phyloP scores from a whole-genome alignment of 768 basidiomycete species.

The Pluteus cervinus region DNA sequence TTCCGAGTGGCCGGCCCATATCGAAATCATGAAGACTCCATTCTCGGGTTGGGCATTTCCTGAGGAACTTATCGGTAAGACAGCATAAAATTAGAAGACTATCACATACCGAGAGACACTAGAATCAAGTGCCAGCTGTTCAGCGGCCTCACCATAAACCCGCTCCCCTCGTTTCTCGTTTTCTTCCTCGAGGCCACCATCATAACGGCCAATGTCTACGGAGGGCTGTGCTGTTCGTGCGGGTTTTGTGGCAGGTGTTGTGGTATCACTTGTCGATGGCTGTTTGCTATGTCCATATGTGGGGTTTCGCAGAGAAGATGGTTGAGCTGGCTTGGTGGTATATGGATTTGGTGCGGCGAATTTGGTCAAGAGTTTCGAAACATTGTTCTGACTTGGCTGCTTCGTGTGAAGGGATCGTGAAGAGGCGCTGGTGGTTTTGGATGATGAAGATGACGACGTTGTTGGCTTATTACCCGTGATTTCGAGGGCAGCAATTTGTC shows the following conservation, averaged over 20 bases:
- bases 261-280: slow-evolving; percentile 14
- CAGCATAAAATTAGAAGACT: background rate
- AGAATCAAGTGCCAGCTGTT: slow-evolving; percentile 80
- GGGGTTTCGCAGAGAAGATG: slow-evolving; percentile 40
- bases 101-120: slow-evolving; percentile 55
- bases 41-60: slow-evolving; percentile 70
- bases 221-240: slow-evolving; percentile 18
- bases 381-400: slow-evolving; percentile 52
- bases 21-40: slow-evolving; percentile 87
- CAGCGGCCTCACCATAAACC: slow-evolving; percentile 73
- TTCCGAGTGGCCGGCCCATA: slow-evolving; percentile 94
- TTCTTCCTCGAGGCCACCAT: slow-evolving; percentile 94
- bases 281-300: slow-evolving; percentile 11
- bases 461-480: slow-evolving; percentile 21
- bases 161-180: slow-evolving; percentile 73
- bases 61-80: slow-evolving; percentile 16
- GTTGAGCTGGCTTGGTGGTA: slow-evolving; percentile 27
- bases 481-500: slow-evolving; percentile 66
- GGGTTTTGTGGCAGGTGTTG: slow-evolving; percentile 8
- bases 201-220: slow-evolving; percentile 85
- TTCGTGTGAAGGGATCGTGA: slow-evolving; percentile 37
- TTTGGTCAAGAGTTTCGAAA: slow-evolving; percentile 70
- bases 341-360: slow-evolving; percentile 61
- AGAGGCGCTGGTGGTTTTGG: slow-evolving; percentile 19
- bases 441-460: slow-evolving; percentile 28